phyloP scores from a whole-genome alignment of 352 stramenopile genomes.

The Globisporangium viniferum region DNA sequence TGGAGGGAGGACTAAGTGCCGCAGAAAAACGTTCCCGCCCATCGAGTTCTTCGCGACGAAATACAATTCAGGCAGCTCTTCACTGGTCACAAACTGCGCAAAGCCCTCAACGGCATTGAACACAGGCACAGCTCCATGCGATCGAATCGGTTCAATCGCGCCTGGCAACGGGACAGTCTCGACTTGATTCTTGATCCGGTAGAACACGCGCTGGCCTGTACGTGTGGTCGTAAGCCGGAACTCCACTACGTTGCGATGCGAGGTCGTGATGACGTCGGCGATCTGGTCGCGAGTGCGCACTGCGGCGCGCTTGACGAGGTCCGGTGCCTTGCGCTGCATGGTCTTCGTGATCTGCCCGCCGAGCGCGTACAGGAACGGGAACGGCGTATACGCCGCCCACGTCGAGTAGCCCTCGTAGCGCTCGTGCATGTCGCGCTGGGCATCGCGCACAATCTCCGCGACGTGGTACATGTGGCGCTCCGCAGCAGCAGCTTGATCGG shows the following conservation, averaged over 20 bases:
- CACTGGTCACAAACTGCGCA: conserved; percentile 76
- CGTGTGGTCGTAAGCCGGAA: conserved; percentile 58
- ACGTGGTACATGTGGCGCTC: conserved; percentile 68
- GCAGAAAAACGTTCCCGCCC: conserved; percentile 57
- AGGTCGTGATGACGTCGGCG: conserved; percentile 47
- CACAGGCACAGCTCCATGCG: conserved; percentile 56
- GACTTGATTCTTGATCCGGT: conserved; percentile 56
- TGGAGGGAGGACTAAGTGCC: conserved; percentile 64
- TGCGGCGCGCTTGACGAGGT: conserved; percentile 67
- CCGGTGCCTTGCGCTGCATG: conserved; percentile 73
- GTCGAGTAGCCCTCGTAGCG: conserved; percentile 46
- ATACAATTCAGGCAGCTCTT: conserved; percentile 81
- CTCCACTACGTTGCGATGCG: conserved; percentile 51
- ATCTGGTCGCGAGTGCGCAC: conserved; percentile 67
- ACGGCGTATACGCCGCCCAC: conserved; percentile 66
- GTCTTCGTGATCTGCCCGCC: conserved; percentile 61
- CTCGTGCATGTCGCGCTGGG: conserved; percentile 74
- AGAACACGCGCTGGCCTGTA: conserved; percentile 63
- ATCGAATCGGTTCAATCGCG: conserved; percentile 49
- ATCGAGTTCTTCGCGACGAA: conserved; percentile 85
- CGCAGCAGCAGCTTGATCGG: neutral
- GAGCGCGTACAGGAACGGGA: conserved; percentile 74
- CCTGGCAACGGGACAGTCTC: conserved; percentile 46
- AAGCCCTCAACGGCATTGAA: conserved; percentile 67
- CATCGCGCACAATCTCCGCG: conserved; percentile 80